Conservation (phyloP, 2,329 filamentous ascomycete species). For the Diaporthe ampelina region DNA sequence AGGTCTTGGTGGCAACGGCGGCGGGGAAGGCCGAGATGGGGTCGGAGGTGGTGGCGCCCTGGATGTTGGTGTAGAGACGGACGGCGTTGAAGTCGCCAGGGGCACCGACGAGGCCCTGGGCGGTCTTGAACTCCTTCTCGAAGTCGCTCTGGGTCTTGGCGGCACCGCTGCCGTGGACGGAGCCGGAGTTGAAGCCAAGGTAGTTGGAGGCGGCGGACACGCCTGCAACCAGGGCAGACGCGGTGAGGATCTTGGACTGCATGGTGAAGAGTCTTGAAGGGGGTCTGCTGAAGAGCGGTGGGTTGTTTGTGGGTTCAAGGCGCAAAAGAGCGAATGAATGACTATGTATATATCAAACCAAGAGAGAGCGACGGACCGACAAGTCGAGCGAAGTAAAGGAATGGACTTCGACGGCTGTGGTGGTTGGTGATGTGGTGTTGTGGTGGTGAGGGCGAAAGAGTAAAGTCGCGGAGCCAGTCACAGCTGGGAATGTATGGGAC, state of each 20-base stretch:
- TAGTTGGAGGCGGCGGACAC: conserved; percentile 49
- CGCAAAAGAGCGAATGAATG: conserved; percentile 4
- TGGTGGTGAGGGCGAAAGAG: conserved; percentile 8
- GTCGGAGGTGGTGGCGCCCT: conserved; percentile 74
- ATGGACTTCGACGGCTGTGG: conserved; percentile 31
- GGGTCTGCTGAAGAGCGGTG: conserved; percentile 20
- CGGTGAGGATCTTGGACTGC: conserved; percentile 34
- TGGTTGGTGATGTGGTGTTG: conserved; percentile 19
- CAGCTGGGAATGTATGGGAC: conserved; percentile 22
- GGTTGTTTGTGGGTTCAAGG: neutral
- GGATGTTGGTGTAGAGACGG: conserved; percentile 82
- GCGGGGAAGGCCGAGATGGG: conserved; percentile 83
- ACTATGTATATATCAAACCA: conserved; percentile 15
- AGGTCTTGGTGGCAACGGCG: conserved; percentile 84
- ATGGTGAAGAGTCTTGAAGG: conserved; percentile 18
- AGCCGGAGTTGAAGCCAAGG: conserved; percentile 83
- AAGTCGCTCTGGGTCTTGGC: conserved; percentile 75
- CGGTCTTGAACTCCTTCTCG: conserved; percentile 77
- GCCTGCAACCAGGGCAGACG: conserved; percentile 35
- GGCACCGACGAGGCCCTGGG: conserved; percentile 74
- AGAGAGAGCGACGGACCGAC: neutral
- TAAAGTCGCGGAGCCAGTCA: conserved; percentile 3
- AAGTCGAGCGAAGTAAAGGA: conserved; percentile 35
- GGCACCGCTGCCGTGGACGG: conserved; percentile 70
- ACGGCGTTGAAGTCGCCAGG: conserved; percentile 75